These are phyloP conservation scores for Paraphaeosphaeria minitans DNA, from an alignment of 2,329 filamentous ascomycete genomes.

Conservation along the genomic window DNA sequence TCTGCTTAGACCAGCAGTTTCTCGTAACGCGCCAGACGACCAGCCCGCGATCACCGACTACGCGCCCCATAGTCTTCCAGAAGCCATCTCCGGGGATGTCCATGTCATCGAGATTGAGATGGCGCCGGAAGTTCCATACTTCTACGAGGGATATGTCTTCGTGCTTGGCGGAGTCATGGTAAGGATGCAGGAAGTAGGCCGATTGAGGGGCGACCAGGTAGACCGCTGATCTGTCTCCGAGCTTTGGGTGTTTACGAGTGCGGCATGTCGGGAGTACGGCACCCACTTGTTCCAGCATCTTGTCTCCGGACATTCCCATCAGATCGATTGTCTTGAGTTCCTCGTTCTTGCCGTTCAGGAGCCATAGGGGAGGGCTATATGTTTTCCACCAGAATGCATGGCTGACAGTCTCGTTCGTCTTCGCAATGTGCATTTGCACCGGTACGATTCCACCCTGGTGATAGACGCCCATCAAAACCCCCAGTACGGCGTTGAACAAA, in stretches of 20 bases:
- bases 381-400: constrained; percentile 85
- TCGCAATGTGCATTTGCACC: constrained; percentile 74
- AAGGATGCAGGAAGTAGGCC: constrained; percentile 70
- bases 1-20: constrained; percentile 39
- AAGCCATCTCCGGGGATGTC: constrained; percentile 79
- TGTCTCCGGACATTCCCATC: constrained; percentile 70
- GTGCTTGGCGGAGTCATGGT: constrained; percentile 20
- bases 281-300: constrained; percentile 64
- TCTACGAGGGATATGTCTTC: constrained; percentile 67
- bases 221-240: constrained; percentile 61
- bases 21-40: constrained; percentile 51
- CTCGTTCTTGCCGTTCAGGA: constrained; percentile 76
- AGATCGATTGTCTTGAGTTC: constrained; percentile 73
- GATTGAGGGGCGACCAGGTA: constrained; percentile 73
- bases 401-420: constrained; percentile 67
- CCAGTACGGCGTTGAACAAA: constrained; percentile 70
- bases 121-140: constrained; percentile 69
- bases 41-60: constrained; percentile 59
- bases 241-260: constrained; percentile 30
- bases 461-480: constrained; percentile 77
- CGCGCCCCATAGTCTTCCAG: constrained; percentile 70
- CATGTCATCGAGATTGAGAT: constrained; percentile 79
- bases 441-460: constrained; percentile 81
- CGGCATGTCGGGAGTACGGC: constrained; percentile 58
- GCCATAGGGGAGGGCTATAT: constrained; percentile 80